Evolutionary conservation across 164 flowering plant genomes (phyloP).

Genomic region (Berberis vulgaris): DNA sequence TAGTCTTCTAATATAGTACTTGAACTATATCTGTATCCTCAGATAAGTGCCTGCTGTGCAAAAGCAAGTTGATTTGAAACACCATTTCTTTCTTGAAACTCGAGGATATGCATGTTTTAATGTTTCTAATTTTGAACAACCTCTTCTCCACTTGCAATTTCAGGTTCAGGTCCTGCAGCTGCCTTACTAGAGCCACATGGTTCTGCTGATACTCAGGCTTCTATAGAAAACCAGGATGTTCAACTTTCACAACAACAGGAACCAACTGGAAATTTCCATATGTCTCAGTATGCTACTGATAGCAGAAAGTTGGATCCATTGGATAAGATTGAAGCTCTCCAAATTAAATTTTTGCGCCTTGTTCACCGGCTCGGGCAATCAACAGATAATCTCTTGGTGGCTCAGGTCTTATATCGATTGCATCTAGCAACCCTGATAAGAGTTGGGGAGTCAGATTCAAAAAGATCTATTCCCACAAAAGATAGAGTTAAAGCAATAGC

Average conservation of each 20-base stretch:
- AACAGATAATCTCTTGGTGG: constrained; percentile 48
- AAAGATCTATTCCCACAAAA: constrained; percentile 30
- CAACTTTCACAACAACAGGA: constrained; percentile 12
- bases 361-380: constrained; percentile 55
- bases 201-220: constrained; percentile 14
- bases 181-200: constrained; percentile 14
- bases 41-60: neutral
- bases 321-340: constrained; percentile 64
- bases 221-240: constrained; percentile 25
- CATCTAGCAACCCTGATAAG: constrained; percentile 70
- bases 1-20: neutral
- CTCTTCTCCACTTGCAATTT: neutral
- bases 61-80: neutral
- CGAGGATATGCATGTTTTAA: neutral
- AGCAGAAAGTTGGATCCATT: constrained; percentile 37
- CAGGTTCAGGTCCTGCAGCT: constrained; percentile 27
- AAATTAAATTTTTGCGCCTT: constrained; percentile 64
- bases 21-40: neutral
- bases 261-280: constrained; percentile 23
- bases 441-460: constrained; percentile 34
- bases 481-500: constrained; percentile 51
- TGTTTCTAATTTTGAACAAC: neutral
- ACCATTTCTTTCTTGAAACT: neutral
- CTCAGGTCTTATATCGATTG: constrained; percentile 74
- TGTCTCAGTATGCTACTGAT: constrained; percentile 8